Conservation (phyloP, 768 basidiomycete species). For the Guyanaporus albipodus region DNA sequence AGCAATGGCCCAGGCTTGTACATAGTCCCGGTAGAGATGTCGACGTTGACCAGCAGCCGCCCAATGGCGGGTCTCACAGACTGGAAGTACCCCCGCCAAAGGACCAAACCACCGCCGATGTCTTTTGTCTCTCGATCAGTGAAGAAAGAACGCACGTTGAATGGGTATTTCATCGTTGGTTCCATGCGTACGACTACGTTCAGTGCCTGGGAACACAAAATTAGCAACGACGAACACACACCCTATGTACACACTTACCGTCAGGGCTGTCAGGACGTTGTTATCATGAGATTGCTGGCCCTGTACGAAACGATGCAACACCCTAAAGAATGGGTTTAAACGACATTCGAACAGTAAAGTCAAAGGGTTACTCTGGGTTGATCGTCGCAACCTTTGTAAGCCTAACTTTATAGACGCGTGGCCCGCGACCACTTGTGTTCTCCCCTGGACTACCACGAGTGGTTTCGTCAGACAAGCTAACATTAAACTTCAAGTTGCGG, state of each 20-base stretch:
- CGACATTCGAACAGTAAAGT: conserved; percentile 20
- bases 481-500: conserved; percentile 49
- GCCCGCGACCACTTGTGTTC: conserved; percentile 37
- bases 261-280: conserved; percentile 61
- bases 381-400: conserved; percentile 57
- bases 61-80: conserved; percentile 66
- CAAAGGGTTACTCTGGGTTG: conserved; percentile 45
- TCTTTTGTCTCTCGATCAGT: conserved; percentile 48
- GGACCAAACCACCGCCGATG: conserved; percentile 60
- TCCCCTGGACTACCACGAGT: conserved; percentile 31
- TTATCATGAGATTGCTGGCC: conserved; percentile 70
- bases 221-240: neutral
- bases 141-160: conserved; percentile 74
- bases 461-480: conserved; percentile 44
- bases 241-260: conserved; percentile 34
- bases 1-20: conserved; percentile 62
- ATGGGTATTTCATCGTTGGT: conserved; percentile 63
- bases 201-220: conserved; percentile 44
- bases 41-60: conserved; percentile 66
- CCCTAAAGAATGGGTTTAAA: conserved; percentile 36
- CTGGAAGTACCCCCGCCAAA: conserved; percentile 83
- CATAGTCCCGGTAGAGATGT: conserved; percentile 75
- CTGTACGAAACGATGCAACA: conserved; percentile 57
- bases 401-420: conserved; percentile 65
- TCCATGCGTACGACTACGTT: conserved; percentile 77